Base-by-base conservation (phyloP, 805 yeast species). In the Limtongia smithiae region DNA sequence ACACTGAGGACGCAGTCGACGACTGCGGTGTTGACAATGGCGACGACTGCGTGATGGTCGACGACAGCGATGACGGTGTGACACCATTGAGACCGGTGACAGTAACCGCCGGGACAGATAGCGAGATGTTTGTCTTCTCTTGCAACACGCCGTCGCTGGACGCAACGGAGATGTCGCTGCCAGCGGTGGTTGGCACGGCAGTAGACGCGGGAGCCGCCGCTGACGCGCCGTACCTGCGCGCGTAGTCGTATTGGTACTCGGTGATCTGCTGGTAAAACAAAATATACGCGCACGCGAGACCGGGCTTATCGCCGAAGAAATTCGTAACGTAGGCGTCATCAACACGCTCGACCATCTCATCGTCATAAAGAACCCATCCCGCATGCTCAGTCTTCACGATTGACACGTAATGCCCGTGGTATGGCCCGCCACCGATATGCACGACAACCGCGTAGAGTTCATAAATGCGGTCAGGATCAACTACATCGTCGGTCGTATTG, bases 381-480 rank as follows among this genome's bases (percentile, higher is more conserved):
- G 79, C 78, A 21, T 77, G 74, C 48, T 78, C 81, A 8, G 90
- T 83, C 63, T 88, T 89, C 51, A 93, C 83, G 6, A 94, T 71
- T 0, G 95, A 78, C 8, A 93, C 91, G 65, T 93, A 93, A 66
- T 93, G 98, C 0, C 98, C 98, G 68, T 90, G 97, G 71, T 89
- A 89, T 1, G 97, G 97, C 0, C 98, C 97, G 2, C 96, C 95
- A 6, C 98, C 98, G 59, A 93, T 81, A 63, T 93, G 98, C 7
- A 93, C 89, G n/a, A 93, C 94, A 36, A 91, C 82, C 0, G 90
- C 87, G 55, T 81, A 83, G 41, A 93, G 70, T 60, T 90, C 96
- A 63, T 90, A 93, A 14, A 82, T 73, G 59, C 78, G 79, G 57
- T 79, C 79, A 1, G 78, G 73, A n/a, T 71, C 68, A 22, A 68